Conservation (phyloP, 1,139 yeast genomes). For the Pneumocystis murina region DNA sequence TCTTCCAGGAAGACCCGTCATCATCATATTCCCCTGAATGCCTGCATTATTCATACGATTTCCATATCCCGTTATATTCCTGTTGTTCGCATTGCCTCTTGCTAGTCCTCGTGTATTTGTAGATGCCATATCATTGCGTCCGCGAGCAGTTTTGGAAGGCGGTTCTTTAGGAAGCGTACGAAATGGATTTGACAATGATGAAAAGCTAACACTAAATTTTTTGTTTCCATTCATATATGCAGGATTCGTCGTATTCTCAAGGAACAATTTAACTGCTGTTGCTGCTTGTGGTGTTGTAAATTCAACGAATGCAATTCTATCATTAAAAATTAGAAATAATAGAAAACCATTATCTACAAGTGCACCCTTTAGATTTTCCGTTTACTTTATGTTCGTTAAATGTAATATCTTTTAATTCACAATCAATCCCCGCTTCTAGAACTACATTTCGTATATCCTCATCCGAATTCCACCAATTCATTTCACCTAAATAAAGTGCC, state of each 20-base stretch:
- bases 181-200: slow-evolving; percentile 16
- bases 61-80: neutral
- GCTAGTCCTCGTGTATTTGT: slow-evolving; percentile 4
- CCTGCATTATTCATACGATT: neutral
- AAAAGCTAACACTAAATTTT: slow-evolving; percentile 8
- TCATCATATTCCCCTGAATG: slow-evolving; percentile 9
- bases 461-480: slow-evolving; percentile 24
- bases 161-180: slow-evolving; percentile 16
- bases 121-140: slow-evolving; percentile 1
- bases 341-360: neutral
- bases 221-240: slow-evolving; percentile 5
- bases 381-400: slow-evolving; percentile 24
- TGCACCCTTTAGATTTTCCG: slow-evolving; percentile 23
- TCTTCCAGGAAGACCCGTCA: slow-evolving; percentile 8
- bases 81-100: slow-evolving; percentile 7
- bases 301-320: slow-evolving; percentile 13
- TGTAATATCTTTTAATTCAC: slow-evolving; percentile 17
- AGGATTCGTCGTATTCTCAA: slow-evolving; percentile 3
- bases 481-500: slow-evolving; percentile 17
- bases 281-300: slow-evolving; percentile 15
- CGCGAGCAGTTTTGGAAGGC: slow-evolving; percentile 7
- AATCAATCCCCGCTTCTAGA: slow-evolving; percentile 18
- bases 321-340: neutral
- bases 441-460: slow-evolving; percentile 24
- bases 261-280: slow-evolving; percentile 12